phyloP scores from a whole-genome alignment of 2,329 filamentous ascomycete species.

The Botryotinia calthae region DNA sequence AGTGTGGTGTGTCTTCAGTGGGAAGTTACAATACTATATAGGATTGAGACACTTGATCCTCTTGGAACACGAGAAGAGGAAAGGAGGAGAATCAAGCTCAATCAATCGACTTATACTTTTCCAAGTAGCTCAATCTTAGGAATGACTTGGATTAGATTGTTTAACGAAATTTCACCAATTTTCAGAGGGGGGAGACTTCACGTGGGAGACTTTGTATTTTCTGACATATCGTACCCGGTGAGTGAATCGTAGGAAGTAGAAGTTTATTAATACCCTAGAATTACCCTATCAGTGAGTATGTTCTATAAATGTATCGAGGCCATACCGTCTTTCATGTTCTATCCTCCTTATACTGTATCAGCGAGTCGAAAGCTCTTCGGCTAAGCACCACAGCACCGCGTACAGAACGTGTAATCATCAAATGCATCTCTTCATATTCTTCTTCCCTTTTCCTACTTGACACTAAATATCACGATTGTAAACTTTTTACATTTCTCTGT shows the following conservation, averaged over 20 bases:
- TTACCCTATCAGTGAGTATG: background rate
- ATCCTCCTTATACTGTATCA: background rate
- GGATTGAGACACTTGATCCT: background rate
- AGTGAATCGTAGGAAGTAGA: background rate
- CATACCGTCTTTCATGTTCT: background rate
- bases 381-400: background rate
- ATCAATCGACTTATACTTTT: background rate
- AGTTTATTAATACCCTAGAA: background rate
- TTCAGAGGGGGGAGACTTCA: background rate
- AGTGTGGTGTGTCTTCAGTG: background rate
- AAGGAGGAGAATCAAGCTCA: background rate
- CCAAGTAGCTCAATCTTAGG: background rate
- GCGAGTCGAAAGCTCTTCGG: background rate
- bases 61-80: background rate
- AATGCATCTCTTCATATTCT: background rate
- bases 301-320: background rate
- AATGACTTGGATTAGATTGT: background rate
- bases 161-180: accelerated
- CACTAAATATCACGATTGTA: background rate
- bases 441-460: background rate
- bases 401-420: background rate
- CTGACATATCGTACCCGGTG: background rate
- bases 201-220: background rate
- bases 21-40: background rate
- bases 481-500: background rate